Base-by-base conservation (phyloP, 2,329 filamentous ascomycete genomes). In the Apiospora phragmitis region DNA sequence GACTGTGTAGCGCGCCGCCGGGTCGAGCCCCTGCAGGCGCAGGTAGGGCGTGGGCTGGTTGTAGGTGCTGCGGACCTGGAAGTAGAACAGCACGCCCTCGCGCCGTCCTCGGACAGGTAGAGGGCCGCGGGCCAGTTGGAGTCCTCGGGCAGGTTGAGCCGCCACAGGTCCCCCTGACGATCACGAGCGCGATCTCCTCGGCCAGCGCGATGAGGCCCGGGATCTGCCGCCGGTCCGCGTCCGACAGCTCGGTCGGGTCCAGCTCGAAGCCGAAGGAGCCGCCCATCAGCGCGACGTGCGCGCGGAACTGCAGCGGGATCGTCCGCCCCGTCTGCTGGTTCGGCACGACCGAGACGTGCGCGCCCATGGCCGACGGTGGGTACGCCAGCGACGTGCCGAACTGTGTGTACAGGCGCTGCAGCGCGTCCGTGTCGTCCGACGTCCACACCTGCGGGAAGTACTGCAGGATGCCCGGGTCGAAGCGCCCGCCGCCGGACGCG, bases 391-490 rank as follows among this genome's bases (percentile, higher is more conserved):
- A 90, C 0, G 89, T 91, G 12, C 90, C 90, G 68, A 91, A 85
- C 70, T 92, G 90, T 68, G 91, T 92, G 21, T 82, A 82, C 24
- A 92, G 83, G 3, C 90, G 86, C 70, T 90, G 85, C 0, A 89
- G 80, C 0, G 86, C 89, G 74, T 92, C 90, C 0, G 89, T 92
- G 77, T 92, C 86, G 74, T 92, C 90, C 0, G 87, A 90, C 0
- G 90, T 89, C 90, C 90, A 92, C 72, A 88, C 83, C 76, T 92
- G 90, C 0, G 89, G 88, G 81, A 90, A 91, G 79, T 89, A 92
- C 72, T 91, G 86, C 2, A 91, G 82, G 1, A 92, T 79, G 0
- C 89, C 90, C 0, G 90, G 81, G 71, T 92, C 90, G 71, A 92
- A 91, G 35, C 90, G 86, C 0, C 88, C 90, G 9, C 90, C 90